Evolutionary conservation across 2,329 filamentous ascomycete species (phyloP).

Genomic region (Hypocreales sp.): DNA sequence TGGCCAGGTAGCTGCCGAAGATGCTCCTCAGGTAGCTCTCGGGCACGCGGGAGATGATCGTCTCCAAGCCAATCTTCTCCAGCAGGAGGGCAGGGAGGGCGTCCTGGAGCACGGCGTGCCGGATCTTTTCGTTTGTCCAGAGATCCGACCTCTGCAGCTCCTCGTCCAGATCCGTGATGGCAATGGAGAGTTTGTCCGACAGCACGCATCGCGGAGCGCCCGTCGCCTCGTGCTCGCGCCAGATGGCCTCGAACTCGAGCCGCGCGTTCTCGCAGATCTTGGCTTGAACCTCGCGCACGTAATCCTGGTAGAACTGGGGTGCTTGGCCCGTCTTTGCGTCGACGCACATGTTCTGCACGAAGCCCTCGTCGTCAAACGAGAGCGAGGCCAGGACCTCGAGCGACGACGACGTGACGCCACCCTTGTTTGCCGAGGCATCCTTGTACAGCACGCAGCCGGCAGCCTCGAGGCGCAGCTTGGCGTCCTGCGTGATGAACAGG

Average conservation of each 20-base stretch:
- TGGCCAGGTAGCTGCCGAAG: constrained; percentile 90
- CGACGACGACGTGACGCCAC: constrained; percentile 92
- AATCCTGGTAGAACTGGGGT: constrained; percentile 83
- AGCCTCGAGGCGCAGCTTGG: constrained; percentile 85
- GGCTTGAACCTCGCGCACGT: constrained; percentile 81
- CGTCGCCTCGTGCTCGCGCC: constrained; percentile 80
- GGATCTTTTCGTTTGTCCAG: constrained; percentile 70
- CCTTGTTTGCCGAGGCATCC: constrained; percentile 97
- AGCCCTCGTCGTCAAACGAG: constrained; percentile 81
- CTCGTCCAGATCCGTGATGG: constrained; percentile 94
- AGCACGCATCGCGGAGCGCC: constrained; percentile 70
- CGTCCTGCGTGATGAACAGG: constrained; percentile 96
- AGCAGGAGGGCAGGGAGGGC: constrained; percentile 74
- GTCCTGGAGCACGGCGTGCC: constrained; percentile 64
- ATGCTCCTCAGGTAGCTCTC: constrained; percentile 87
- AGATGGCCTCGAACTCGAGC: constrained; percentile 96
- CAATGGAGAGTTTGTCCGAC: constrained; percentile 77
- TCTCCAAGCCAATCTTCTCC: constrained; percentile 81
- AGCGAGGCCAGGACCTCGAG: constrained; percentile 89
- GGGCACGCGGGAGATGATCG: constrained; percentile 73
- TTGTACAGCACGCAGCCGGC: constrained; percentile 96
- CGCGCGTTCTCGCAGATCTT: constrained; percentile 83
- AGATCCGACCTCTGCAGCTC: constrained; percentile 87
- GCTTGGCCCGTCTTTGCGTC: constrained; percentile 48
- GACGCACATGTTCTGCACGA: constrained; percentile 89